Percentiles rank a stretch among this genome's conserved stretches.
These are phyloP conservation scores for Tetracentron sinense DNA, from an alignment of 164 flowering plant species.

Conservation along the genomic window DNA sequence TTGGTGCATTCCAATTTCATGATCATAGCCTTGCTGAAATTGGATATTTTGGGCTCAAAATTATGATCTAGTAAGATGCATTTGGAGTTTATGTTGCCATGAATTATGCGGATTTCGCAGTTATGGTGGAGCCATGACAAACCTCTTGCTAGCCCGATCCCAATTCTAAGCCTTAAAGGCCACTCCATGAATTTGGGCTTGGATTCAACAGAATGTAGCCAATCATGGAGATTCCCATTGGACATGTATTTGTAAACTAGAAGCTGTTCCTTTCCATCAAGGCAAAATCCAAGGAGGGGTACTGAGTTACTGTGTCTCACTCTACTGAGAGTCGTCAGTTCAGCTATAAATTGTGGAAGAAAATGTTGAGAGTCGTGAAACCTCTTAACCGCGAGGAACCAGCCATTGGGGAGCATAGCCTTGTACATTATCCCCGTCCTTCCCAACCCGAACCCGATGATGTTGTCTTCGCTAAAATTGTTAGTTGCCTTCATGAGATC, in stretches of 20 bases:
- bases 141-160: conserved; percentile 20
- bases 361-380: conserved; percentile 18
- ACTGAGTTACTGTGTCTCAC: conserved; percentile 32
- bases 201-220: conserved; percentile 1
- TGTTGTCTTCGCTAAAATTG: conserved; percentile 19
- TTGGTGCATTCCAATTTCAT: conserved; percentile 7
- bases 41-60: conserved; percentile 18
- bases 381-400: conserved; percentile 22
- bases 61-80: conserved; percentile 15
- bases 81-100: conserved; percentile 20
- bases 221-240: conserved; percentile 18
- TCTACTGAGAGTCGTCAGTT: conserved; percentile 23
- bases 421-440: conserved; percentile 28
- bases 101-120: conserved; percentile 13
- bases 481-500: conserved; percentile 14
- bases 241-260: conserved; percentile 17
- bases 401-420: conserved; percentile 25
- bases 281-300: conserved; percentile 22
- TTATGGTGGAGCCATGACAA: conserved; percentile 22
- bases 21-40: conserved; percentile 14
- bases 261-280: conserved; percentile 13
- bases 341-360: conserved; percentile 27
- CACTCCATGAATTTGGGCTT: conserved; percentile 12
- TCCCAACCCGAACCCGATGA: conserved; percentile 24
- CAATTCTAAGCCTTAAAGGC: conserved; percentile 18